Conservation (phyloP, 768 basidiomycete genomes). For the Auricularia sp. region DNA sequence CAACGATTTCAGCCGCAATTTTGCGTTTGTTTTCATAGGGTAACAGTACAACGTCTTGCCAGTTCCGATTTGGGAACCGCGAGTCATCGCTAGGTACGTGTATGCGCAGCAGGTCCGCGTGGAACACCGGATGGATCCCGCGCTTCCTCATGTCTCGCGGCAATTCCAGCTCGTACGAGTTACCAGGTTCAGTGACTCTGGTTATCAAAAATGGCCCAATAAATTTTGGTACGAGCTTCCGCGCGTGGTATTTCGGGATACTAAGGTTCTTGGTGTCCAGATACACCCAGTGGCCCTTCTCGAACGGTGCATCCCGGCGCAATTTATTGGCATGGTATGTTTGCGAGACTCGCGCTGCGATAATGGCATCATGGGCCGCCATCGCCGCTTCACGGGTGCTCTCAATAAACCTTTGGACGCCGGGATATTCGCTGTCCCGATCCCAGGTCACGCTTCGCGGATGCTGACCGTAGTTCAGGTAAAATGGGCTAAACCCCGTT, state of each 20-base stretch:
- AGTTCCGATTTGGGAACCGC: conserved; percentile 24
- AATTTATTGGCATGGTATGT: conserved; percentile 21
- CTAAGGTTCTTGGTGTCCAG: conserved; percentile 27
- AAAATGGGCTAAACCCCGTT: conserved; percentile 24
- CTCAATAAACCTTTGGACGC: conserved; percentile 6
- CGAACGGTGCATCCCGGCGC: conserved; percentile 16
- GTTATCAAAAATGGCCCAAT: conserved; percentile 29
- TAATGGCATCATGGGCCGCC: conserved; percentile 3
- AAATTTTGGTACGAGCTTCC: conserved; percentile 27
- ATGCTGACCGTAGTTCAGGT: conserved; percentile 20
- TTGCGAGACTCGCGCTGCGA: conserved; percentile 17
- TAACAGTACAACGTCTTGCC: too few species aligned
- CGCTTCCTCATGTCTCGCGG: conserved; percentile 16
- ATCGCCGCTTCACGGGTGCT: conserved; percentile 17
- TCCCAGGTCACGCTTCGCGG: conserved; percentile 11
- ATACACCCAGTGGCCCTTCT: conserved; percentile 25
- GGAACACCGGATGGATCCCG: conserved; percentile 25
- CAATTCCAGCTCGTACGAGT: conserved; percentile 21
- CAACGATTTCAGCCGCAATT: neutral
- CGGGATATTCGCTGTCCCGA: conserved; percentile 3
- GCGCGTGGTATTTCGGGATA: conserved; percentile 23
- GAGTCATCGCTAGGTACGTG: conserved; percentile 21
- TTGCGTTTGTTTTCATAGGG: conserved; percentile 5
- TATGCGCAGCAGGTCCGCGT: conserved; percentile 21
- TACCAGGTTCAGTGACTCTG: conserved; percentile 8